Evolutionary conservation across 2,329 filamentous ascomycete genomes (phyloP).

Genomic region (Lecanicillium sp.): DNA sequence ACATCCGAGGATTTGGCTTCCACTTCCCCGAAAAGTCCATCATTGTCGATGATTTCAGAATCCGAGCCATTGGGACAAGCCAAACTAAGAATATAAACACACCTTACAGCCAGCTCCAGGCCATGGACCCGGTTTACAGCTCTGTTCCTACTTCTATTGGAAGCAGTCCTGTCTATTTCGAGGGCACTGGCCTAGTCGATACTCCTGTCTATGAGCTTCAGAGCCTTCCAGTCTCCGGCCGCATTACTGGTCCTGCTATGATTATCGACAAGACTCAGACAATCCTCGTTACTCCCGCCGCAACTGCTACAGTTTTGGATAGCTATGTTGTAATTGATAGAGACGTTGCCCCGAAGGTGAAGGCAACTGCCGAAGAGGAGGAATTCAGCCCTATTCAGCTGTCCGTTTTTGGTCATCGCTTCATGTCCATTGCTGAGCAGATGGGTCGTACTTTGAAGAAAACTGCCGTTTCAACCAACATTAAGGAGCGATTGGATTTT

Average conservation of each 20-base stretch:
- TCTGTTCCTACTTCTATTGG: constrained; percentile 13
- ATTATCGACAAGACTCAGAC: constrained; percentile 65
- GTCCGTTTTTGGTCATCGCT: constrained; percentile 69
- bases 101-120: constrained; percentile 13
- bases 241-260: constrained; percentile 30
- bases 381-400: constrained; percentile 53
- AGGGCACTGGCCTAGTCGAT: constrained; percentile 14
- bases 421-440: constrained; percentile 79
- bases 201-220: constrained; percentile 18
- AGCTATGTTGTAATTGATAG: constrained; percentile 27
- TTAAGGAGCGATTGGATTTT: constrained; percentile 75
- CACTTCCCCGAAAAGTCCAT: constrained; percentile 36
- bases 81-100: constrained; percentile 12
- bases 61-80: constrained; percentile 26
- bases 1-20: constrained; percentile 70
- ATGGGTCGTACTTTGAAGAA: constrained; percentile 77
- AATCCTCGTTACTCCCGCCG: constrained; percentile 53
- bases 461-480: constrained; percentile 68
- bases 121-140: constrained; percentile 2
- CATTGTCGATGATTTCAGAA: constrained; percentile 33
- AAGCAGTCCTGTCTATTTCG: constrained; percentile 13
- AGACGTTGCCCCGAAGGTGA: neutral
- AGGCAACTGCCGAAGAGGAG: constrained; percentile 8
- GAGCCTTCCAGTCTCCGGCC: constrained; percentile 10
- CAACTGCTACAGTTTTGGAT: constrained; percentile 23